Conservation (phyloP, 2,329 filamentous ascomycete genomes). For the Chaetomium globosum region DNA sequence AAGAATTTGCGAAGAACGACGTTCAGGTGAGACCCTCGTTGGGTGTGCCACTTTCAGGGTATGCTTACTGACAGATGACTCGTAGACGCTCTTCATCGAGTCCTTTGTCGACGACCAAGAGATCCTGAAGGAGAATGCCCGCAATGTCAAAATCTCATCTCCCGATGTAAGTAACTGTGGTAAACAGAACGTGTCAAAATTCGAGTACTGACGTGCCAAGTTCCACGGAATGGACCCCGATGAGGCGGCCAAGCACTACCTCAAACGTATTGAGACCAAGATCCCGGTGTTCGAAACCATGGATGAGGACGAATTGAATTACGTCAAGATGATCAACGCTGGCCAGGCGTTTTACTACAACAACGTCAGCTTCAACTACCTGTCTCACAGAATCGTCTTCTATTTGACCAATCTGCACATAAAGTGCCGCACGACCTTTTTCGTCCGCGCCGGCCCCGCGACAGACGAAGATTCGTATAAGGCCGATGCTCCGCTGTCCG, state of each 20-base stretch:
- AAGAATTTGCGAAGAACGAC: slow-evolving; percentile 97
- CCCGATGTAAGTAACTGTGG: slow-evolving; percentile 69
- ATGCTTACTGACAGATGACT: slow-evolving; percentile 23
- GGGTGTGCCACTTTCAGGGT: slow-evolving; percentile 3
- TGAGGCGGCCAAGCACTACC: slow-evolving; percentile 88
- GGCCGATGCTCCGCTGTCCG: slow-evolving; percentile 80
- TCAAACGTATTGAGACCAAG: slow-evolving; percentile 84
- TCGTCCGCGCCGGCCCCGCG: slow-evolving; percentile 83
- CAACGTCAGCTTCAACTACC: slow-evolving; percentile 93
- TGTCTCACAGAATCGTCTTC: slow-evolving; percentile 96
- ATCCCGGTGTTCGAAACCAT: slow-evolving; percentile 98
- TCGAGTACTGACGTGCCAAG: slow-evolving; percentile 45
- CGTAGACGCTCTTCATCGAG: slow-evolving; percentile 92
- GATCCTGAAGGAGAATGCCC: slow-evolving; percentile 94
- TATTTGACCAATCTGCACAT: slow-evolving; percentile 97
- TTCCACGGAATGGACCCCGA: slow-evolving; percentile 91
- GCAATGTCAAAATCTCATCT: slow-evolving; percentile 96
- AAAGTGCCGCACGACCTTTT: slow-evolving; percentile 91
- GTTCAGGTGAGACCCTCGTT: slow-evolving; percentile 65
- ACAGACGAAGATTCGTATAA: slow-evolving; percentile 91
- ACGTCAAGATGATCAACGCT: slow-evolving; percentile 99
- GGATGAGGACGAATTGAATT: slow-evolving; percentile 91
- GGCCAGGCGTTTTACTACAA: slow-evolving; percentile 93
- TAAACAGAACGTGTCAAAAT: neutral
- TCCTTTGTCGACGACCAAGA: slow-evolving; percentile 91